Evolutionary conservation across 805 yeast genomes (phyloP).

Genomic region (Zygoascus biomembranicola): DNA sequence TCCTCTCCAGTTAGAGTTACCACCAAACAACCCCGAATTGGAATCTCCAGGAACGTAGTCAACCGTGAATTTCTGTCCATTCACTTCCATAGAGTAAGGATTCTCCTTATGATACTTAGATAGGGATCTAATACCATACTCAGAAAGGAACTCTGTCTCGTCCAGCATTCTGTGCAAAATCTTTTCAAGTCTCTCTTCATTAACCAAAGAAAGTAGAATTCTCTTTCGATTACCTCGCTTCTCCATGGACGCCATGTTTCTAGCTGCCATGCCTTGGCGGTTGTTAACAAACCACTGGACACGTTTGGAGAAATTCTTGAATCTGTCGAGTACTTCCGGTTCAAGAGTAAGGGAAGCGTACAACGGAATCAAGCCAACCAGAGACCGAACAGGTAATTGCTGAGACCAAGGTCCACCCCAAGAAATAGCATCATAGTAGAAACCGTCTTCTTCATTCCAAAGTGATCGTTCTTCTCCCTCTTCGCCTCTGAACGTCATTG

Average conservation of each 20-base stretch:
- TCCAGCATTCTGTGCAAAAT: slow-evolving; percentile 76
- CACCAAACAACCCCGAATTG: slow-evolving; percentile 91
- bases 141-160: slow-evolving; percentile 76
- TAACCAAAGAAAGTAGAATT: slow-evolving; percentile 67
- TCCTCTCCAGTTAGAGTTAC: slow-evolving; percentile 95
- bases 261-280: slow-evolving; percentile 56
- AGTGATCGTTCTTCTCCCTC: slow-evolving; percentile 48
- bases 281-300: slow-evolving; percentile 77
- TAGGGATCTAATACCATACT: slow-evolving; percentile 78
- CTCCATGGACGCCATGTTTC: slow-evolving; percentile 81
- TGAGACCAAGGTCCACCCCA: slow-evolving; percentile 63
- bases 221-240: slow-evolving; percentile 77
- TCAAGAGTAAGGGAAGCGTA: slow-evolving; percentile 85
- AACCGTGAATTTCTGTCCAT: slow-evolving; percentile 63
- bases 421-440: slow-evolving; percentile 83
- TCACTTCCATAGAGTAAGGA: slow-evolving; percentile 78
- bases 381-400: slow-evolving; percentile 74
- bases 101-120: slow-evolving; percentile 78
- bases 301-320: slow-evolving; percentile 76
- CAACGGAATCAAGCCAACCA: slow-evolving; percentile 86
- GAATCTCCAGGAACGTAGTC: slow-evolving; percentile 81
- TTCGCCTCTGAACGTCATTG: slow-evolving; percentile 63
- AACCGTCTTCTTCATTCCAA: slow-evolving; percentile 86
- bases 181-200: slow-evolving; percentile 66
- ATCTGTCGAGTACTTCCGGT: slow-evolving; percentile 66